phyloP scores from a whole-genome alignment of 176 grass and related monocot genomes.

The bread wheat (Triticum aestivum) region IWGSC_CS_RefSeq_v2.1 NC_057804.1:663200871-663201370 shows the following conservation, averaged over 20 bases:
- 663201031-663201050: slow-evolving; percentile 31
- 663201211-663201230: background rate
- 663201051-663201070: background rate
- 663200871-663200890: background rate
- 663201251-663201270: background rate
- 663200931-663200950: background rate
- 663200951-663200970: background rate
- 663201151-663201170: background rate
- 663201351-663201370: too few species aligned
- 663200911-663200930: background rate
- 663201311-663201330: too few species aligned
- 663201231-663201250: slow-evolving; percentile 23
- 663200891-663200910: background rate
- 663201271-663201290: background rate
- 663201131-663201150: background rate
- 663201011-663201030: background rate
- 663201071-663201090: slow-evolving; percentile 28
- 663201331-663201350: too few species aligned
- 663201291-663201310: too few species aligned
- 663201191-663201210: background rate
- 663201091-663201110: slow-evolving; percentile 34
- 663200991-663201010: background rate
- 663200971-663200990: background rate
- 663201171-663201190: slow-evolving; percentile 9
- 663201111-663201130: slow-evolving; percentile 25